Evolutionary conservation across 257 asterid genomes (phyloP).

Genomic region (Petrea volubilis): DNA sequence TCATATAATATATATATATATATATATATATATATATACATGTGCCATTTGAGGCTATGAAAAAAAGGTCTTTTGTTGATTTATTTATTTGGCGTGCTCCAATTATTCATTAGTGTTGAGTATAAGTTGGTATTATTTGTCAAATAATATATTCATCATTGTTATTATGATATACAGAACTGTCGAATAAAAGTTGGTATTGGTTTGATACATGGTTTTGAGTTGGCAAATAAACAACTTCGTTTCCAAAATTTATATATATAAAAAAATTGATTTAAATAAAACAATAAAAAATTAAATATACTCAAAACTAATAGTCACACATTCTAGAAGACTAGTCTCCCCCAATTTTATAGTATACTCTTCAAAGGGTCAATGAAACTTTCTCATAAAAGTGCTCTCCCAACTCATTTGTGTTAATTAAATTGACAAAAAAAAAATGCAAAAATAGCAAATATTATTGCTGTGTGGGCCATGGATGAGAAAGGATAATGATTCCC

Average conservation of each 20-base stretch:
- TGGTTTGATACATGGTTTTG: background rate
- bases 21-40: too few relatives aligned
- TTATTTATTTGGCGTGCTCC: background rate
- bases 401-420: constrained; percentile 20
- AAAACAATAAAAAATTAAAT: background rate
- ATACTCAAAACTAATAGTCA: constrained; percentile 6
- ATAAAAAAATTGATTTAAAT: background rate
- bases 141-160: background rate
- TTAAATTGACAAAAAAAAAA: constrained; percentile 13
- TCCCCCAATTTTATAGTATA: background rate
- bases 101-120: background rate
- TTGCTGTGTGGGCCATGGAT: constrained; percentile 26
- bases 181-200: background rate
- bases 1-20: too few relatives aligned
- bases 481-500: constrained; percentile 24
- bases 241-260: too few relatives aligned
- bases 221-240: too few relatives aligned
- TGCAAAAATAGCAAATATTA: background rate
- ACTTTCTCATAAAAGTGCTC: constrained; percentile 14
- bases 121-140: background rate
- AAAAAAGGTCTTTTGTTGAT: background rate
- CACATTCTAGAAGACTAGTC: background rate
- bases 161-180: background rate
- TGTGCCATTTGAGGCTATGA: background rate
- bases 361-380: constrained; percentile 17